Evolutionary conservation across 2,329 filamentous ascomycete species (phyloP).

Genomic region (Hymenoscyphus fructigenus): DNA sequence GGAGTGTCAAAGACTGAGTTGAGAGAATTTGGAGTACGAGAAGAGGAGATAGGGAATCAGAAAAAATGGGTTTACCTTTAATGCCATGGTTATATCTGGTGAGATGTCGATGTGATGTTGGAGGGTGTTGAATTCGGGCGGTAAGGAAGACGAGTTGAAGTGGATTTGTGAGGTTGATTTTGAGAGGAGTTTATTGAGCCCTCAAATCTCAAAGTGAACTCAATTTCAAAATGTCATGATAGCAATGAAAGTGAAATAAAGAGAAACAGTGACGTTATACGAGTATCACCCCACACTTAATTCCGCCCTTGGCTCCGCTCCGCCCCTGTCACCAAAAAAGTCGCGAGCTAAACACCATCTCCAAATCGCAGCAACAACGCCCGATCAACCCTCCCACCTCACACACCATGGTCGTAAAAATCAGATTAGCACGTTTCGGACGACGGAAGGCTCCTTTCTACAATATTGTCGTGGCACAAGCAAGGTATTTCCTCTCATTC

Average conservation of each 20-base stretch:
- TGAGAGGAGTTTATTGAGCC: no score
- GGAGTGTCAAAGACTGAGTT: neutral
- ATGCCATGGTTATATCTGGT: neutral
- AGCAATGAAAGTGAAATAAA: neutral
- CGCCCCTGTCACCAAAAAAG: slow-evolving; percentile 8
- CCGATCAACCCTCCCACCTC: neutral
- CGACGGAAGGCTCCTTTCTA: slow-evolving; percentile 87
- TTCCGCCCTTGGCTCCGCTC: neutral
- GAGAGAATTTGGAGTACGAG: neutral
- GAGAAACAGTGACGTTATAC: neutral
- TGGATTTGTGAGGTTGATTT: neutral
- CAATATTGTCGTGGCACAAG: slow-evolving; percentile 95
- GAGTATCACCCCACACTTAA: slow-evolving; percentile 20
- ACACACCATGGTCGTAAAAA: slow-evolving; percentile 80
- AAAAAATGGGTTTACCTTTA: neutral
- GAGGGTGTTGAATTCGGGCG: neutral
- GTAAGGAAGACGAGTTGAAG: neutral
- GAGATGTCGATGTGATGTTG: neutral
- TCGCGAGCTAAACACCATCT: neutral
- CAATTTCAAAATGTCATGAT: neutral
- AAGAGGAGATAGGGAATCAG: no score
- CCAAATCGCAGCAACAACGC: no score
- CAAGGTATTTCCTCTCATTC: slow-evolving; percentile 60
- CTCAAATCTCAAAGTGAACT: no score
- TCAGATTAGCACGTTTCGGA: slow-evolving; percentile 91